phyloP scores from a whole-genome alignment of 805 yeast species.

The Yamadazyma takamatsuzukensis region DNA sequence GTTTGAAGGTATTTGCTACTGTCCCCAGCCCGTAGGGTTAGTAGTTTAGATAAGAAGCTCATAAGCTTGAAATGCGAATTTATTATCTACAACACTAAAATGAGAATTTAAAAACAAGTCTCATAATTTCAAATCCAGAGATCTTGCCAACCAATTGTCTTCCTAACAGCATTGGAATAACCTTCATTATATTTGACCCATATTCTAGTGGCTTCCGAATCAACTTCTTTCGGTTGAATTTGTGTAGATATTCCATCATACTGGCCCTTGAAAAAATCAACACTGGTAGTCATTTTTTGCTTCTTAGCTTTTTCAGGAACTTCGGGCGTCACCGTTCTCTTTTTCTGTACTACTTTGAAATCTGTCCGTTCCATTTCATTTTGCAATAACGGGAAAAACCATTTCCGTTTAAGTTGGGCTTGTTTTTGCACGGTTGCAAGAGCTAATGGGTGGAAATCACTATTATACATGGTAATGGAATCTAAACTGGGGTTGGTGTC shows the following conservation, averaged over 20 bases:
- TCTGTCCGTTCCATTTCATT: conserved; percentile 26
- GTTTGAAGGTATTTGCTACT: conserved; percentile 11
- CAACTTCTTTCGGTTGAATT: conserved; percentile 18
- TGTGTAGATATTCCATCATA: conserved; percentile 34
- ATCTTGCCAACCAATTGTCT: conserved; percentile 73
- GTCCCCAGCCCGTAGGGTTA: conserved; percentile 1
- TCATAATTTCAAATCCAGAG: too few relatives aligned
- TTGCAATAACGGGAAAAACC: conserved; percentile 35
- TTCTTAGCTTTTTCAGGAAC: conserved; percentile 13
- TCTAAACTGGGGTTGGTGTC: conserved; percentile 36
- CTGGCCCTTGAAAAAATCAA: conserved; percentile 37
- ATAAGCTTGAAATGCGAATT: background rate
- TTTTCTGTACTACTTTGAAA: background rate
- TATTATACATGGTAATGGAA: conserved; percentile 23
- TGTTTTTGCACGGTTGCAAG: conserved; percentile 14
- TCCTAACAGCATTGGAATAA: conserved; percentile 85
- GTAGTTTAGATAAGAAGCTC: background rate
- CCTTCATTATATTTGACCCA: conserved; percentile 96
- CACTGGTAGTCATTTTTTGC: conserved; percentile 25
- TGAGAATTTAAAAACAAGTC: too few relatives aligned
- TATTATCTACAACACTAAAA: conserved; percentile 1
- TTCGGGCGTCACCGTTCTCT: conserved; percentile 1
- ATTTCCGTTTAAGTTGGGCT: conserved; percentile 25
- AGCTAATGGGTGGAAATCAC: conserved; percentile 14
- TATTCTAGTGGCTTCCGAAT: conserved; percentile 38